Evolutionary conservation across 352 stramenopile genomes (phyloP), one percentile per base, ranked within the genome.

Genomic region (Globisporangium takayamanum): DNA sequence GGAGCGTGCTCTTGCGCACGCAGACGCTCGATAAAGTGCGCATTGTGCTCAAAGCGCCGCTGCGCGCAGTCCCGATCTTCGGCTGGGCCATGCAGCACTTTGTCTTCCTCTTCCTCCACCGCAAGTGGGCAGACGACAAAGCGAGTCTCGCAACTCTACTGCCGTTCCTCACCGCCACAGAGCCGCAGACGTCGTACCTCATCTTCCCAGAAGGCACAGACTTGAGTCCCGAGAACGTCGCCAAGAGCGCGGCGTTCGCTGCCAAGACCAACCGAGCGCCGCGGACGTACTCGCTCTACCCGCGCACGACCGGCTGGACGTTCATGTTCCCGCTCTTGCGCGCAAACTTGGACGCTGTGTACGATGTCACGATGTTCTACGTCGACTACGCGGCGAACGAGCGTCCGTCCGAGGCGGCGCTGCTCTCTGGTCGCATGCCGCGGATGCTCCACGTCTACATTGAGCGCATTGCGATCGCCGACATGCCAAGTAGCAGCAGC

Each of bases 1-100:
- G 84, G 84, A 79, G 69, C 45, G 61, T 94, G 26, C 72, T 78
- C 10, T 67, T 85, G 61, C 69, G 83, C 28, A 86, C 70, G 20
- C 58, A 62, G 10, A 74, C 72, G 46, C 68, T 88, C 39, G 66
- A 77, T 44, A 67, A 76, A 22, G 62, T 94, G 45, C 75, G 76
- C 50, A 91, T 94, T 53, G 67, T 92, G 26, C 72, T 91, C 53
- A 94, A 94, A 66, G 77, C 76, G n/a, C 76, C 78, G 25, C 66
- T 94, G 39, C 78, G 79, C 26, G 72, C 71, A 54, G 63, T 87
- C 33, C 84, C 84, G 47, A 76, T 94, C 63, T 91, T 92, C 55
- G 84, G 84, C 3, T 94, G 82, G 84, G 82, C 80, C 55, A 94
- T 92, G 82, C 82, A 92, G 70, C 75, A 87, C 62, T 92, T 94